Evolutionary conservation across 352 stramenopile species (phyloP).

Genomic region (Globisporangium spinosum): DNA sequence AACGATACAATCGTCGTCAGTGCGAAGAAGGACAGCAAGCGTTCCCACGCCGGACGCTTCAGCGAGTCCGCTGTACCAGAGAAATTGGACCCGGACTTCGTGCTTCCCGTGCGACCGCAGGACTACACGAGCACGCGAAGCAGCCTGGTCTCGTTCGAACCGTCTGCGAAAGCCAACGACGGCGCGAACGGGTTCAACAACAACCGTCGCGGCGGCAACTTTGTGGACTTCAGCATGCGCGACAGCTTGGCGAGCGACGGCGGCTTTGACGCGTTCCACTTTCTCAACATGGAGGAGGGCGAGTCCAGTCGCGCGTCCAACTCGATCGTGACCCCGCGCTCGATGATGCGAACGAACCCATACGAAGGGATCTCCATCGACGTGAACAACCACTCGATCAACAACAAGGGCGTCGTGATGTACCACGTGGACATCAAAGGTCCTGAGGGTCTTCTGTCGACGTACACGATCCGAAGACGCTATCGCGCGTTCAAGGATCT

Average conservation of each 20-base stretch:
- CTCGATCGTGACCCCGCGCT: conserved; percentile 27
- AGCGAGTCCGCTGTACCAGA: conserved; percentile 22
- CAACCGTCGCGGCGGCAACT: conserved; percentile 17
- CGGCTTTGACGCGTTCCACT: conserved; percentile 58
- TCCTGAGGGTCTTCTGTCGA: conserved; percentile 65
- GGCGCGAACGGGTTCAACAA: conserved; percentile 14
- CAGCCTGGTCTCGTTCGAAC: conserved; percentile 51
- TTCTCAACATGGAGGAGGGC: conserved; percentile 41
- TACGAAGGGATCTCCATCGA: conserved; percentile 64
- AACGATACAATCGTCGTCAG: neutral
- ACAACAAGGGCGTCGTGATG: conserved; percentile 66
- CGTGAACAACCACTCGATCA: conserved; percentile 51
- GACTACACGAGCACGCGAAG: conserved; percentile 44
- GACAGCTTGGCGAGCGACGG: conserved; percentile 64
- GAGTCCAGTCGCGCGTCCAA: conserved; percentile 20
- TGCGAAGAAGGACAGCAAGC: neutral
- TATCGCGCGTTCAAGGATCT: conserved; percentile 82
- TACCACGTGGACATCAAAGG: conserved; percentile 88
- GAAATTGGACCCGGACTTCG: conserved; percentile 39
- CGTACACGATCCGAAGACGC: conserved; percentile 81
- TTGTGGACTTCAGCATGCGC: conserved; percentile 23
- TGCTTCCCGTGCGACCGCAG: conserved; percentile 26
- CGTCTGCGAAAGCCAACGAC: conserved; percentile 24
- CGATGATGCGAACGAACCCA: conserved; percentile 34
- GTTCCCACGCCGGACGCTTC: conserved; percentile 13